Percentiles rank a stretch among this genome's conserved stretches.
phyloP scores from a whole-genome alignment of 2,329 filamentous ascomycete genomes.

The Epichloe gansuensis region DNA sequence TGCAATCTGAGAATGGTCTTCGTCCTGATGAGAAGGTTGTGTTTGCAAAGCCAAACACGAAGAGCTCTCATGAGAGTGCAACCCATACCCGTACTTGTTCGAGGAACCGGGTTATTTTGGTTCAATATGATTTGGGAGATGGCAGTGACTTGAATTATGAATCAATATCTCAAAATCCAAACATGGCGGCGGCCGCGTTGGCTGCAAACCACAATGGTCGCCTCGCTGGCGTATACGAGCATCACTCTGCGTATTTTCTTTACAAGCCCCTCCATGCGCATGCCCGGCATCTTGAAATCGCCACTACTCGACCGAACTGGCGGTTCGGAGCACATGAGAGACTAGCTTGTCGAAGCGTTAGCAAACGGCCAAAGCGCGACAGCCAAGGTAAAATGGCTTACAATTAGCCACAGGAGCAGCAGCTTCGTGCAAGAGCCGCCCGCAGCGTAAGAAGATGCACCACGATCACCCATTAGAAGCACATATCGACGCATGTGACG shows the following conservation, averaged over 20 bases:
- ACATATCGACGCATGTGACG: constrained; percentile 9
- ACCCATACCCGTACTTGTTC: constrained; percentile 1
- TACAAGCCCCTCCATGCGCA: constrained; percentile 53
- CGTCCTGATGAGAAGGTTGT: constrained; percentile 3
- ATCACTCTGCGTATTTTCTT: constrained; percentile 56
- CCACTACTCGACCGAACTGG: constrained; percentile 43
- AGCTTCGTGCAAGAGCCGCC: not conserved
- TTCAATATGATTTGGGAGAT: not conserved
- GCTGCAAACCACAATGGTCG: constrained; percentile 13
- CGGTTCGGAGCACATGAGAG: constrained; percentile 33
- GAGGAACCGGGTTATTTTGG: constrained; percentile 9
- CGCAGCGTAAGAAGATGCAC: constrained; percentile 4
- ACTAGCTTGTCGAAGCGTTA: constrained; percentile 45
- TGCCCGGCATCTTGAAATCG: constrained; percentile 55
- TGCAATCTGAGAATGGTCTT: constrained; percentile 2
- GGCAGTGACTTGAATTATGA: not conserved
- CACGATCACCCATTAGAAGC: constrained; percentile 42
- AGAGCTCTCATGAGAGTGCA: not conserved
- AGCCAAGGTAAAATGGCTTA: constrained; percentile 43
- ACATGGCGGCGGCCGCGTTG: constrained; percentile 1
- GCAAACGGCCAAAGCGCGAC: constrained; percentile 59
- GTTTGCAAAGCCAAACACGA: not conserved
- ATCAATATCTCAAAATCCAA: not conserved
- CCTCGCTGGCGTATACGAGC: constrained; percentile 27
- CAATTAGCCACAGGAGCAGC: constrained; percentile 1